Evolutionary conservation across 768 basidiomycete species (phyloP).

Genomic region (Favolaschia claudopus): DNA sequence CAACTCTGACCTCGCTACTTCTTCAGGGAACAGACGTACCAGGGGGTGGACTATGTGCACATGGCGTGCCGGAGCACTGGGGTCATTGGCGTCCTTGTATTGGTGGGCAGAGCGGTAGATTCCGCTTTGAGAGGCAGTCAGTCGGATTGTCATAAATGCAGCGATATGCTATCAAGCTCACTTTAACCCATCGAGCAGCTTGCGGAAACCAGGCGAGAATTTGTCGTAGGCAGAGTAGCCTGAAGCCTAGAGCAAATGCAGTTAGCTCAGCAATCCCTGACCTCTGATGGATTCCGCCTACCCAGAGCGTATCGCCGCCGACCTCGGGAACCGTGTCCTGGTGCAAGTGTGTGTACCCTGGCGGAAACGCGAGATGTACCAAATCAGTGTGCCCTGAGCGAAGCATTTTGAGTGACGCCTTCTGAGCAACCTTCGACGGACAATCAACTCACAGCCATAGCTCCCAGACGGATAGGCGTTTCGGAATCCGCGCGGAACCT

Average conservation of each 20-base stretch:
- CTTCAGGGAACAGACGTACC: background rate
- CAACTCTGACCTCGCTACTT: background rate
- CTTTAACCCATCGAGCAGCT: slow-evolving; percentile 42
- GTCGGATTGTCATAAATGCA: background rate
- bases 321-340: slow-evolving; percentile 29
- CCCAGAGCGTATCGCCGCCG: slow-evolving; percentile 32
- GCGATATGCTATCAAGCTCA: background rate
- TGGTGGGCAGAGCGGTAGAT: slow-evolving; percentile 26
- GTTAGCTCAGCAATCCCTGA: background rate
- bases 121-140: slow-evolving; percentile 34
- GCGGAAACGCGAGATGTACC: slow-evolving; percentile 27
- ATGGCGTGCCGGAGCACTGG: slow-evolving; percentile 40
- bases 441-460: slow-evolving; percentile 19
- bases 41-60: slow-evolving; percentile 42
- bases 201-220: slow-evolving; percentile 42
- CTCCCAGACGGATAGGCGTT: slow-evolving; percentile 22
- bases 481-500: slow-evolving; percentile 10
- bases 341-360: slow-evolving; percentile 31
- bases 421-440: background rate
- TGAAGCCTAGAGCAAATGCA: slow-evolving; percentile 8
- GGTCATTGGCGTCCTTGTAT: slow-evolving; percentile 37
- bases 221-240: slow-evolving; percentile 51
- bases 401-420: too few relatives aligned
- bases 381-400: slow-evolving; percentile 29
- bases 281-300: background rate